phyloP scores from a whole-genome alignment of 148 eudicot species.

The Camellia lanceoleosa region DNA sequence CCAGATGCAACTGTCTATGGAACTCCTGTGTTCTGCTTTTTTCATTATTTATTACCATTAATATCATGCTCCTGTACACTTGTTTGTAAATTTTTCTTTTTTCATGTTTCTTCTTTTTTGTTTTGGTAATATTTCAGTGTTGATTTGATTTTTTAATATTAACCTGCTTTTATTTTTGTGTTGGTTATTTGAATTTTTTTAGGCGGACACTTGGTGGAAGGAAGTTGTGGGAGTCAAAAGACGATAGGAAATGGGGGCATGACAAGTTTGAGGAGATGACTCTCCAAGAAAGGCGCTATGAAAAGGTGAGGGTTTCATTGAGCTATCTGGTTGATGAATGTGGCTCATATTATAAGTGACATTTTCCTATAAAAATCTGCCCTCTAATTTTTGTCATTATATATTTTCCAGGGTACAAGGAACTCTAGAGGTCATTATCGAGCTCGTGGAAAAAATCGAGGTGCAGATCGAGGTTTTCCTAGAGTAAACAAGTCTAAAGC shows the following conservation, averaged over 20 bases:
- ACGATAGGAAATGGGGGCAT: slow-evolving; percentile 97
- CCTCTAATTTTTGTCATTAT: slow-evolving; percentile 4
- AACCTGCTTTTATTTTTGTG: not conserved
- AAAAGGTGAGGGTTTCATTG: slow-evolving; percentile 49
- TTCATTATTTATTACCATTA: not conserved
- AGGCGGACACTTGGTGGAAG: slow-evolving; percentile 87
- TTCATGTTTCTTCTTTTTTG: not conserved
- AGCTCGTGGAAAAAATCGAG: slow-evolving; percentile 70
- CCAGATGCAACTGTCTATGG: not conserved
- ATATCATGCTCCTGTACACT: not conserved
- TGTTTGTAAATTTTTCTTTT: not conserved
- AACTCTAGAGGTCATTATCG: slow-evolving; percentile 59
- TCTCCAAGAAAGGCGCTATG: slow-evolving; percentile 51
- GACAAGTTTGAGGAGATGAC: slow-evolving; percentile 96
- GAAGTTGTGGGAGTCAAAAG: slow-evolving; percentile 91
- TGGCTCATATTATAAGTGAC: not conserved
- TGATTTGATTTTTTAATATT: not conserved
- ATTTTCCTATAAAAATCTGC: not conserved
- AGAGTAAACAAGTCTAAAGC: slow-evolving; percentile 45
- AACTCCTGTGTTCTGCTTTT: not conserved
- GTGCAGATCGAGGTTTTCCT: slow-evolving; percentile 47
- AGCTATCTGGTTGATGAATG: not conserved
- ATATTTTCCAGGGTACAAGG: slow-evolving; percentile 56
- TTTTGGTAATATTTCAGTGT: not conserved
- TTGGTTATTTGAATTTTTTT: not conserved